Percentiles rank a stretch among this genome's conserved stretches.
phyloP scores from a whole-genome alignment of 306 rosid genomes.

The Echinosophora koreensis region DNA sequence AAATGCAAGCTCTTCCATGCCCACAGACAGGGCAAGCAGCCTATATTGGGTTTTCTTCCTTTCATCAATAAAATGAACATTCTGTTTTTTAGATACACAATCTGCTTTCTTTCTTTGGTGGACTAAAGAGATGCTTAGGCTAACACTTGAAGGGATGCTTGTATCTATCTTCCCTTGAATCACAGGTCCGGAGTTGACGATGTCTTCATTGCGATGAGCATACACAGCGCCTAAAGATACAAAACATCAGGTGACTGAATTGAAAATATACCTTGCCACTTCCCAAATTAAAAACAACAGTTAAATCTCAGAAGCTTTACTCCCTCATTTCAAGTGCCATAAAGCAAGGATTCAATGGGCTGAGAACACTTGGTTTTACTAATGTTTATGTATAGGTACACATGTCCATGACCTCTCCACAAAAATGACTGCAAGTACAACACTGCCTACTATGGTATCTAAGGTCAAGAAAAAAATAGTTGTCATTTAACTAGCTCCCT shows the following conservation, averaged over 20 bases:
- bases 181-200: slow-evolving; percentile 67
- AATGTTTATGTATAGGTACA: slow-evolving; percentile 16
- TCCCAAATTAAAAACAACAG: slow-evolving; percentile 5
- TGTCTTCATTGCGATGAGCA: slow-evolving; percentile 86
- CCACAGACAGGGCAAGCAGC: slow-evolving; percentile 65
- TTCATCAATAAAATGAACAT: slow-evolving; percentile 52
- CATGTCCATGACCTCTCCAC: slow-evolving; percentile 1
- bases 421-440: slow-evolving; percentile 21
- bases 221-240: slow-evolving; percentile 71
- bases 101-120: slow-evolving; percentile 50
- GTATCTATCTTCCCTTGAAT: slow-evolving; percentile 49
- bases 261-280: slow-evolving; percentile 11
- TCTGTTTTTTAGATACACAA: slow-evolving; percentile 40
- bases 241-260: slow-evolving; percentile 7
- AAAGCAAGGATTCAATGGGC: slow-evolving; percentile 1
- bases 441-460: not conserved
- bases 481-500: slow-evolving; percentile 2
- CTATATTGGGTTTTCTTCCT: slow-evolving; percentile 68
- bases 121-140: slow-evolving; percentile 41
- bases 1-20: slow-evolving; percentile 76
- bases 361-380: slow-evolving; percentile 27
- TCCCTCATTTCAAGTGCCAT: slow-evolving; percentile 36
- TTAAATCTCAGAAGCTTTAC: not conserved
- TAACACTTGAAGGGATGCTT: slow-evolving; percentile 40
- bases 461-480: slow-evolving; percentile 19